A percentile compares a stretch with the other conserved stretches of the same genome.
Evolutionary conservation across 2,329 filamentous ascomycete species (phyloP).

Genomic region (Botrytis galanthina): DNA sequence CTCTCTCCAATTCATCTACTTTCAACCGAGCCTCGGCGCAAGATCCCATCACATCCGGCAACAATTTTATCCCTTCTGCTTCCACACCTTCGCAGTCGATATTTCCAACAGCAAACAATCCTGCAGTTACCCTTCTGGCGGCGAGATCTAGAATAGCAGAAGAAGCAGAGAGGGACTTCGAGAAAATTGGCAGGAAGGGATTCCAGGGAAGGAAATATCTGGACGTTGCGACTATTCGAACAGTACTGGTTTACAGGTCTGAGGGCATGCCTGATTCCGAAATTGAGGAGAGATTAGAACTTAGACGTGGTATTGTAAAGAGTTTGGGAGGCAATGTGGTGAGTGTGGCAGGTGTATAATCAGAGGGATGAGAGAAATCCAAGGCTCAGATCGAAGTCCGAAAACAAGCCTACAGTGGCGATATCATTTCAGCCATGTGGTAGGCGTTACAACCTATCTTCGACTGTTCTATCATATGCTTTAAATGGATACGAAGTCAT

Average conservation of each 20-base stretch:
- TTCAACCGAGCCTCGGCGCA: conserved; percentile 24
- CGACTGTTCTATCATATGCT: not conserved
- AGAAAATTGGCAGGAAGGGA: conserved; percentile 39
- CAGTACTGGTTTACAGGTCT: conserved; percentile 49
- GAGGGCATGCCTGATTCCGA: conserved; percentile 27
- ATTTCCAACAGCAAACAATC: conserved; percentile 29
- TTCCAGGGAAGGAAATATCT: conserved; percentile 45
- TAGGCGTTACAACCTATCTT: not conserved
- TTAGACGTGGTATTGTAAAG: conserved; percentile 45
- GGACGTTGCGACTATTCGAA: conserved; percentile 49
- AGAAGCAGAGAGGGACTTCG: conserved; percentile 56
- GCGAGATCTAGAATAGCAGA: conserved; percentile 59
- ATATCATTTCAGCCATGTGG: not conserved
- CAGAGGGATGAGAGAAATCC: not conserved
- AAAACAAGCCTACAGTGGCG: not conserved
- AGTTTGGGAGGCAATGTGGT: conserved; percentile 32
- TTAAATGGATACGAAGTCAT: not conserved
- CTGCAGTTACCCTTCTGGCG: conserved; percentile 33
- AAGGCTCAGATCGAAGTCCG: not conserved
- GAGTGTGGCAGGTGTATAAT: not conserved
- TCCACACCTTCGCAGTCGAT: conserved; percentile 31
- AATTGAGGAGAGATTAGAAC: conserved; percentile 43
- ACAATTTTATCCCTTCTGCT: conserved; percentile 28
- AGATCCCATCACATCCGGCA: conserved; percentile 14
- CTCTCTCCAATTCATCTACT: conserved; percentile 34